A percentile compares a stretch with the other conserved stretches of the same genome.
Conservation (phyloP, 108 stramenopile genomes). For the Nannochloropsis gaditana region DNA sequence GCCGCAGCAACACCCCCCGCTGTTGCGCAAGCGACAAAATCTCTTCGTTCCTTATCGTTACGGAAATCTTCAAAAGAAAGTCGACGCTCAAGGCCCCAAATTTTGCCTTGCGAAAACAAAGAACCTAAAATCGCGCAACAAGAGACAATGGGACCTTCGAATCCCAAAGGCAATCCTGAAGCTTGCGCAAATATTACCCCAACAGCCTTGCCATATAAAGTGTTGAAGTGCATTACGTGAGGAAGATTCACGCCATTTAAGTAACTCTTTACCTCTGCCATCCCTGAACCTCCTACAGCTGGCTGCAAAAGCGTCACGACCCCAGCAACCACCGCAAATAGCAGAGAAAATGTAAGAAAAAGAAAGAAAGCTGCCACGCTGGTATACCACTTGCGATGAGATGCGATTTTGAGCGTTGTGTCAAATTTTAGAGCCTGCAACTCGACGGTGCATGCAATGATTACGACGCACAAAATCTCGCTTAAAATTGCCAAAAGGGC, state of each 20-base stretch:
- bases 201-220: constrained; percentile 59
- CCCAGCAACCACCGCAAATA: not conserved
- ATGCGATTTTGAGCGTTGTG: not conserved
- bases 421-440: constrained; percentile 17
- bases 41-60: constrained; percentile 62
- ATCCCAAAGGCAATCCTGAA: constrained; percentile 66
- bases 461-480: constrained; percentile 17
- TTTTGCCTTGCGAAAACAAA: constrained; percentile 18
- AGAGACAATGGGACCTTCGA: constrained; percentile 74
- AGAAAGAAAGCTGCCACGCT: not conserved
- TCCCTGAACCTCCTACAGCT: constrained; percentile 65
- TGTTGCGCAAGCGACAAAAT: constrained; percentile 67
- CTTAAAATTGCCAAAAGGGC: constrained; percentile 1
- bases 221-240: constrained; percentile 35
- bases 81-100: constrained; percentile 28
- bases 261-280: constrained; percentile 74
- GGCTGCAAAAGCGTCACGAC: constrained; percentile 31
- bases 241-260: constrained; percentile 67
- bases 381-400: not conserved
- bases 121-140: constrained; percentile 57
- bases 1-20: constrained; percentile 72
- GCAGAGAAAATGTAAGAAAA: not conserved
- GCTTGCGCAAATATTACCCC: constrained; percentile 64
- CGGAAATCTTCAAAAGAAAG: constrained; percentile 43
- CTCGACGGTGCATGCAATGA: not conserved